Evolutionary conservation across 2,329 filamentous ascomycete genomes (phyloP), one percentile per base, ranked within the genome.

Genomic region (Myriosclerotinia duriaeana): DNA sequence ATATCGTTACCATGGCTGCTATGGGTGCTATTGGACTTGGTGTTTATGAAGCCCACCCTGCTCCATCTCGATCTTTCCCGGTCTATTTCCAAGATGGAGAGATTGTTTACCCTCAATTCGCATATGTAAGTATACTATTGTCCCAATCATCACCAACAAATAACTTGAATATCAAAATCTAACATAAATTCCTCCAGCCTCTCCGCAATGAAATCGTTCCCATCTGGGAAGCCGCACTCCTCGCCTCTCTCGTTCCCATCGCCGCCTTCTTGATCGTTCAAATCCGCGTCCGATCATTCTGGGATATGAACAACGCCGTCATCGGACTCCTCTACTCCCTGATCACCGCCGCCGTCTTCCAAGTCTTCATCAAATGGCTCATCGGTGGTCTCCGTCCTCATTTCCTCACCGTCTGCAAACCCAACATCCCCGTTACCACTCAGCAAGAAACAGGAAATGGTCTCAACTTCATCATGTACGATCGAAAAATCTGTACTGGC

Each of bases 311-410:
- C 80, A 92, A 92, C 74, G 89, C 84, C 54, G 79, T 87, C 59
- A 82, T 91, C 58, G 89, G 89, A 17, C 83, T 92, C 0, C 78
- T 91, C 0, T 92, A 92, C 80, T 82, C 85, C 0, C 82, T 91
- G 69, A 89, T 91, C 77, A 81, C 83, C 7, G 87, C 87, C 4
- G 87, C 88, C n/a, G 85, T 92, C 60, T 65, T 92, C 79, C 89
- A 92, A 74, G 89, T 92, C 71, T 88, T 91, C 74, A 73, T 92
- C 75, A 92, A 92, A 78, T 89, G 85, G 83, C 83, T 92, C 53
- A 90, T 92, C 69, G 89, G 89, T 17, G 89, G 89, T 17, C 79
- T 89, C 26, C 83, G 88, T n/a, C 89, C 89, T 0, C 87, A 91
- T 76, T 92, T 91, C 79, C 81, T 92, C 26, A 82, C 81, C 30